Conservation (phyloP, 305 asterid genomes). For the Fraxinus sp. region DNA sequence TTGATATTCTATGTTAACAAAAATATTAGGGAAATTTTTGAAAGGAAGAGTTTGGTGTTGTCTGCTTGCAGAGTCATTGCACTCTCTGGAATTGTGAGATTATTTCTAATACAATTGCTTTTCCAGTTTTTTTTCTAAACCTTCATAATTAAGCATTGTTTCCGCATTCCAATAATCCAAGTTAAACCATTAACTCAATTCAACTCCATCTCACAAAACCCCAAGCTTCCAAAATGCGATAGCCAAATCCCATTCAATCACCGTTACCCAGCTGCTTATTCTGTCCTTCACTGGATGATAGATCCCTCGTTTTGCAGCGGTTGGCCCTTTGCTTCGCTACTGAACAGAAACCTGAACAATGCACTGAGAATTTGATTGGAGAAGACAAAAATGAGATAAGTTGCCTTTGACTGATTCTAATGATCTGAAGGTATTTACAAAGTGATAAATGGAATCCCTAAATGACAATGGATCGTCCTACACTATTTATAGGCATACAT, state of each 20-base stretch:
- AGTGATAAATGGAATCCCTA: not conserved
- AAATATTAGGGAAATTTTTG: not conserved
- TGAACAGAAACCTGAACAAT: not conserved
- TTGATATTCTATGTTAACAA: not conserved
- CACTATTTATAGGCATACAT: not conserved
- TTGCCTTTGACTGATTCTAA: not conserved
- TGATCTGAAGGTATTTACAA: not conserved
- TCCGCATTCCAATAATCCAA: not conserved
- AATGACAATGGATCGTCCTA: not conserved
- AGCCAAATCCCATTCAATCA: not conserved
- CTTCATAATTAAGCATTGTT: not conserved
- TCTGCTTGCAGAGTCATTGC: constrained; percentile 1
- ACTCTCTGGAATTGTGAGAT: not conserved
- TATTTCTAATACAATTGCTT: not conserved
- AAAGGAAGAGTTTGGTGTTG: not conserved
- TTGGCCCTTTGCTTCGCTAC: not conserved
- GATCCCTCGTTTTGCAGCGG: not conserved
- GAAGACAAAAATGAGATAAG: not conserved
- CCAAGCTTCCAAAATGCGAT: not conserved
- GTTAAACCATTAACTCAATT: not conserved
- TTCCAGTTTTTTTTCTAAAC: not conserved
- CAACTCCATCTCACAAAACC: not conserved
- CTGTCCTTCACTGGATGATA: not conserved
- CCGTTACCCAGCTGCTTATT: not conserved
- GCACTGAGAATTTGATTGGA: not conserved